Evolutionary conservation across 192 early-diverging fungal genomes (phyloP), one percentile per base, ranked within the genome.

Genomic region (Thoreauomyces humboldtii): DNA sequence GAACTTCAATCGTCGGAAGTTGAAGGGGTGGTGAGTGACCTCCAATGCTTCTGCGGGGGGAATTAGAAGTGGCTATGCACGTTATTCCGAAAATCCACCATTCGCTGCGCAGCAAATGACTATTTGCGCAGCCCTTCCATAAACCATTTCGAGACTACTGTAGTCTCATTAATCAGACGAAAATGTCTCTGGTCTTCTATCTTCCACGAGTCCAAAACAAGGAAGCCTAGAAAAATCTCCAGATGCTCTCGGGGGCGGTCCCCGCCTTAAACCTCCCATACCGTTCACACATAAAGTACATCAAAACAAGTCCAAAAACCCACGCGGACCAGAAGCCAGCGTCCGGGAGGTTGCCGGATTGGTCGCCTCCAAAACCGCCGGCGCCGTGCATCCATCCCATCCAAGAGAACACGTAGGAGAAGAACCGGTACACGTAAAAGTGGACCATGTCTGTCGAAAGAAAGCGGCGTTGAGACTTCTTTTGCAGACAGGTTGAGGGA

Each of bases 221-320:
- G n/a, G n/a, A n/a, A 41, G n/a, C 64, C 50, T 48, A 71, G 24
- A 71, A 71, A 29, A 71, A 64, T 31, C 69, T 45, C 52, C 51
- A 71, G 7, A 71, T 33, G 15, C 54, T 59, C 7, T 66, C 53
- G 7, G 69, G 54, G 12, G 53, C 25, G 28, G 11, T 54, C 11
- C 44, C 31, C 17, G 41, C 25, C 45, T 71, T 71, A 63, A 71
- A 71, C 48, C 35, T 34, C 12, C 43, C 53, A 29, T 72, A 72
- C 27, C 55, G 21, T 14, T 12, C 25, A 35, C 70, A 72, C 31
- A 41, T 24, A 29, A 21, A 32, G 33, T 61, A 72, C 37, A 72
- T 24, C n/a, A 65, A 12, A 24, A 37, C 32, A 2, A 72, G 36
- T 19, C 70, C 70, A 0, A 54, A 46, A 15, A 66, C 44, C 70